These are phyloP conservation scores for Wickerhamiella siamensis DNA, from an alignment of 805 yeast genomes.

Conservation along the genomic window DNA sequence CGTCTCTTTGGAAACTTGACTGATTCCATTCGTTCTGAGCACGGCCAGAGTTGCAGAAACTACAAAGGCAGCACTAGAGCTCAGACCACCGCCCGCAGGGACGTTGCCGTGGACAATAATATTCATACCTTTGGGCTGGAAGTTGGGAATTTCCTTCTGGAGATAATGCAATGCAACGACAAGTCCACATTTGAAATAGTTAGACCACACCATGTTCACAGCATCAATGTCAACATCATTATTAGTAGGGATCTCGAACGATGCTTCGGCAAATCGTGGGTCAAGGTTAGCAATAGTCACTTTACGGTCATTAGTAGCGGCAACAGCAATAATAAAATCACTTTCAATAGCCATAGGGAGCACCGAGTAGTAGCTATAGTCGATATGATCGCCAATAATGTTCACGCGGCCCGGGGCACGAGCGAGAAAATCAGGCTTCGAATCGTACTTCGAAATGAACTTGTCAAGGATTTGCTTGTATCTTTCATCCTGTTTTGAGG, in stretches of 20 bases:
- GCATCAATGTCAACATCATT: conserved; percentile 34
- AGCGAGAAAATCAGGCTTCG: conserved; percentile 30
- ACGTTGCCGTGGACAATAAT: conserved; percentile 48
- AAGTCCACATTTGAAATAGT: conserved; percentile 52
- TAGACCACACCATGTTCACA: conserved; percentile 43
- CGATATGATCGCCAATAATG: conserved; percentile 62
- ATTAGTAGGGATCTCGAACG: conserved; percentile 9
- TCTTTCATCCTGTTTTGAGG: conserved; percentile 11
- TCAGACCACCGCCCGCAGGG: conserved; percentile 59
- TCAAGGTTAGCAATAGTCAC: conserved; percentile 27
- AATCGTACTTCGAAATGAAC: not conserved
- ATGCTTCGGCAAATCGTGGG: conserved; percentile 15
- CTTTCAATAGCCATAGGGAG: conserved; percentile 60
- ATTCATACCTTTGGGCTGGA: conserved; percentile 32
- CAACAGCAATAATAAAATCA: conserved; percentile 41
- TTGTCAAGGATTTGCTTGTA: conserved; percentile 10
- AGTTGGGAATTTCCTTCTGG: conserved; percentile 22
- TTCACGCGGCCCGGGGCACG: conserved; percentile 69
- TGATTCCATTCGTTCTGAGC: conserved; percentile 37
- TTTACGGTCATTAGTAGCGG: conserved; percentile 17
- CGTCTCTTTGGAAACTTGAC: conserved; percentile 33
- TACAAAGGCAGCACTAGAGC: conserved; percentile 60
- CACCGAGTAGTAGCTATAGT: conserved; percentile 51
- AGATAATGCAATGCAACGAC: conserved; percentile 43
- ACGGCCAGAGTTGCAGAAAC: conserved; percentile 48